These are phyloP conservation scores for Fremontodendron californicum DNA, from an alignment of 345 rosid species.

Conservation along the genomic window DNA sequence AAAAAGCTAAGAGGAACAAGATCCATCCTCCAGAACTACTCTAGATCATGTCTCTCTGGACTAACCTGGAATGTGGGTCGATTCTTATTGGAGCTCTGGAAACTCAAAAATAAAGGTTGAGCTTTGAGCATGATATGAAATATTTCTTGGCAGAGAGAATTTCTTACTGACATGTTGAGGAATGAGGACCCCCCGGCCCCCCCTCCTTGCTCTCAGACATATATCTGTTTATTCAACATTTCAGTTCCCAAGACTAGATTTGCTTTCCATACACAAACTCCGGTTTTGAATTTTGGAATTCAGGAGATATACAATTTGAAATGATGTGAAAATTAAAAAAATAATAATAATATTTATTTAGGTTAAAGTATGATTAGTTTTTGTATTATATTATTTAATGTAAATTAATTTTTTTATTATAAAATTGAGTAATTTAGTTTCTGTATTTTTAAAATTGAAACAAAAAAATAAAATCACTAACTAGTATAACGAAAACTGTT, in stretches of 20 bases:
- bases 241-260: conserved; percentile 33
- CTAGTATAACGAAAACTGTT: too few relatives aligned
- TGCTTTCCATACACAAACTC: neutral
- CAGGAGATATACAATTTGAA: too few relatives aligned
- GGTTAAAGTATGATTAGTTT: too few relatives aligned
- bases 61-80: conserved; percentile 42
- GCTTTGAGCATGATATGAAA: neutral
- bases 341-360: too few relatives aligned
- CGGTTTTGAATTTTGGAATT: neutral
- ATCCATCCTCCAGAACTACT: conserved; percentile 29
- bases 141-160: too few relatives aligned
- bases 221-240: conserved; percentile 8
- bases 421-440: too few relatives aligned
- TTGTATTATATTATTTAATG: too few relatives aligned
- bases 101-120: neutral
- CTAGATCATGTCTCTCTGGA: conserved; percentile 30
- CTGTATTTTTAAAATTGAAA: too few relatives aligned
- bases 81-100: conserved; percentile 30
- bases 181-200: conserved; percentile 10
- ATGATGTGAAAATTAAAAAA: too few relatives aligned
- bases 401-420: too few relatives aligned
- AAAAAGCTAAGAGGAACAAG: conserved; percentile 38
- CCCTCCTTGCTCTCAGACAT: neutral
- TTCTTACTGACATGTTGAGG: neutral
- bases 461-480: too few relatives aligned